These are phyloP conservation scores for Ceratobasidium sp. DNA, from an alignment of 1,284 basidiomycete genomes.

Conservation along the genomic window DNA sequence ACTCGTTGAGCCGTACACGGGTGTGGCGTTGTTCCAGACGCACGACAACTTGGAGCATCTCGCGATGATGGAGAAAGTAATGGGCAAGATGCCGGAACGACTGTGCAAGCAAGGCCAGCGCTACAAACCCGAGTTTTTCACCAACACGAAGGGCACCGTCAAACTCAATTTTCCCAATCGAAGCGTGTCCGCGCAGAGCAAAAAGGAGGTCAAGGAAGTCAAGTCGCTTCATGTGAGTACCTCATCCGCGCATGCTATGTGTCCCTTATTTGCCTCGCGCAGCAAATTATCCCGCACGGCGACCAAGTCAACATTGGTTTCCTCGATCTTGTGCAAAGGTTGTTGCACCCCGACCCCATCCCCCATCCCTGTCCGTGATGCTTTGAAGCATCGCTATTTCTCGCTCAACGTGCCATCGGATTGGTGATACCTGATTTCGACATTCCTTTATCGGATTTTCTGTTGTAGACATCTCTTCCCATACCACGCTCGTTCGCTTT, in stretches of 20 bases:
- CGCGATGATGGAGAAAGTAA: conserved; percentile 99
- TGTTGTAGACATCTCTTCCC: conserved; percentile 25
- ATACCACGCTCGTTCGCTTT: conserved; percentile 44
- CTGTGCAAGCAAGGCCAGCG: conserved; percentile 79
- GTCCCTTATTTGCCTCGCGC: conserved; percentile 41
- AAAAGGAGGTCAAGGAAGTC: conserved; percentile 93
- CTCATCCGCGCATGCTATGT: neutral
- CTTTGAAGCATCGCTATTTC: conserved; percentile 90
- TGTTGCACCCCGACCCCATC: conserved; percentile 95
- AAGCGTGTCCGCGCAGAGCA: conserved; percentile 70
- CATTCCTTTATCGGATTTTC: conserved; percentile 9
- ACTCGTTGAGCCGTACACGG: conserved; percentile 98
- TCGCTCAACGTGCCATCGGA: conserved; percentile 46
- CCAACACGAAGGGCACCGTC: conserved; percentile 63
- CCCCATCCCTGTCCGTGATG: conserved; percentile 87
- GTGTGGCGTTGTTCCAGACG: conserved; percentile 97
- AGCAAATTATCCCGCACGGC: conserved; percentile 86
- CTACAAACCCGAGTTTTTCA: conserved; percentile 91
- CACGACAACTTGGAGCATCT: conserved; percentile 99
- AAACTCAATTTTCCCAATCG: conserved; percentile 89
- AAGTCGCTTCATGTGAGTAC: conserved; percentile 76
- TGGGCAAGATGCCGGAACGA: conserved; percentile 94
- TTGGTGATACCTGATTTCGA: conserved; percentile 33
- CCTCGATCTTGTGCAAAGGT: conserved; percentile 85
- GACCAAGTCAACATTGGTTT: conserved; percentile 83